Base-by-base conservation (phyloP, 108 stramenopile genomes). In the Skeletonema potamos region DNA sequence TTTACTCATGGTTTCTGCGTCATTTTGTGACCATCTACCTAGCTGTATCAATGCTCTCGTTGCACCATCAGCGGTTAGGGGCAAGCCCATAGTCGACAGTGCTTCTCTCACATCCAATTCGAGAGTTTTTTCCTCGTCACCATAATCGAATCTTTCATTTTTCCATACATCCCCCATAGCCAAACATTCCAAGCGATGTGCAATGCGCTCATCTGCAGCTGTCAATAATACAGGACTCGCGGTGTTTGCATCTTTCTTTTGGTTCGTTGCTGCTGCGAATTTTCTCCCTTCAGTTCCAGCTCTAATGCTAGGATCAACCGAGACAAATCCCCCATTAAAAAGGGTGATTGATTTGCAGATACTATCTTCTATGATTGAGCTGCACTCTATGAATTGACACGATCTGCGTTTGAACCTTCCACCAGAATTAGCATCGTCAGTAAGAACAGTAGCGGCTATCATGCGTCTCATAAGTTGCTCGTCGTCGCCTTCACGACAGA, bases 291-390 rank as follows among this genome's bases (percentile, higher is more conserved):
- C 92, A 11, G 83, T 41, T n/a, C 76, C 73, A 0, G 86, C 82
- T 51, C 84, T 82, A 17, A 90, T 72, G 66, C 83, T 84, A 24
- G 75, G 79, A 70, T 92, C 92, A 6, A 86, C 79, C 11, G 89
- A 88, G 17, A 89, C 27, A 92, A 92, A 96, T 4, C 95, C 95
- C 17, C 95, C 95, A 67, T 93, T 96, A 34, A 92, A 32, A 20
- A 93, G 15, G 0, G 88, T 83, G 0, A 88, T 67, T 37, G 57
- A 11, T 27, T 58, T 24, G 7, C 48, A 51, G 4, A 51, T 18
- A 9, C 58, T 20, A 51, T 44, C 27, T 6, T 48, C 29, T 12
- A 56, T 24, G 28, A 58, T 44, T 27, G 64, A 61, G 48, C 48
- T 51, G 6, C 48, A 51, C 18, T 51, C 48, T 9, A 90, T 73